Evolutionary conservation across 306 rosid species (phyloP).

Genomic region (Vigna hirtella): DNA sequence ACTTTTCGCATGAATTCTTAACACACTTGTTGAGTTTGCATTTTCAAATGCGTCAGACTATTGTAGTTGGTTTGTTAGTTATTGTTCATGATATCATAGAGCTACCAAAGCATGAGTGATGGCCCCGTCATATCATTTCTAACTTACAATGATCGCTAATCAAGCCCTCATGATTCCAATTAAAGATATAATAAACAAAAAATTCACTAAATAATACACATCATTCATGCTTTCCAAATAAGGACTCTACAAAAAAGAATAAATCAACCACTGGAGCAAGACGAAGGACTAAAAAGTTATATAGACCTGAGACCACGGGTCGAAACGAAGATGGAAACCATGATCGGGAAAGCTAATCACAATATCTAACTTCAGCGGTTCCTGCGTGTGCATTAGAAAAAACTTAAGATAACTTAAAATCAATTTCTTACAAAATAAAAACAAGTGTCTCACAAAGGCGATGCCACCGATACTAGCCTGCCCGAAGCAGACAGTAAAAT

Average conservation of each 20-base stretch:
- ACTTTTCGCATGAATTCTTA: constrained; percentile 6
- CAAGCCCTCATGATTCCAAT: constrained; percentile 13
- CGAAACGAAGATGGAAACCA: constrained; percentile 97
- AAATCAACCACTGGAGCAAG: background rate
- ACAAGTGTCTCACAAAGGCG: constrained; percentile 17
- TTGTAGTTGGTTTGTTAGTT: background rate
- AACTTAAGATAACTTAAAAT: constrained; percentile 18
- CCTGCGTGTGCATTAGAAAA: constrained; percentile 57
- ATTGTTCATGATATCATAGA: background rate
- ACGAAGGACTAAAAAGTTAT: background rate
- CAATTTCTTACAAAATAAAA: background rate
- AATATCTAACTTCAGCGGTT: constrained; percentile 83
- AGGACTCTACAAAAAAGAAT: constrained; percentile 1
- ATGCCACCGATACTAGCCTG: background rate
- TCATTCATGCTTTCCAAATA: constrained; percentile 15
- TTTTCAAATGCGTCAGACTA: constrained; percentile 5
- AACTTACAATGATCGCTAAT: background rate
- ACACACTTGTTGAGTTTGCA: constrained; percentile 21
- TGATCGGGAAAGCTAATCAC: constrained; percentile 98
- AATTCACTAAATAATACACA: background rate
- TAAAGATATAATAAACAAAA: constrained; percentile 1
- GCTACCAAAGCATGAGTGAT: constrained; percentile 1
- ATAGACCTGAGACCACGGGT: constrained; percentile 97
- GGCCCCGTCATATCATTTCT: constrained; percentile 29
- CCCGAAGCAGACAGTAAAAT: constrained; percentile 7